Conservation (phyloP, 805 yeast genomes). For the Kazachstania africana region DNA sequence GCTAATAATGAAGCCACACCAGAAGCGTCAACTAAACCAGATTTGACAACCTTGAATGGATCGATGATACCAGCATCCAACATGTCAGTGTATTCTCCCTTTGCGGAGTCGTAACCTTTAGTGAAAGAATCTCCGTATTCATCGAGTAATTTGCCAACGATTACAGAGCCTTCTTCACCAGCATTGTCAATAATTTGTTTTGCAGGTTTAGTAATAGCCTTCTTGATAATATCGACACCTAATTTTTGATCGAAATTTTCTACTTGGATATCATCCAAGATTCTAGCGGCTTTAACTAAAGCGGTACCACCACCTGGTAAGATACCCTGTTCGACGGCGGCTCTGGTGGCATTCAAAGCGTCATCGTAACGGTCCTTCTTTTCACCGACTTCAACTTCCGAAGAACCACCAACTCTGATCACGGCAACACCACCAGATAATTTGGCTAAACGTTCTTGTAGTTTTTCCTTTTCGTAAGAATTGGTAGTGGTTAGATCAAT, state of each 20-base stretch:
- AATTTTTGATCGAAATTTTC: conserved; percentile 92
- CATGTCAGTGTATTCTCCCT: conserved; percentile 92
- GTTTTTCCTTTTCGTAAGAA: conserved; percentile 92
- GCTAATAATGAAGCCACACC: conserved; percentile 97
- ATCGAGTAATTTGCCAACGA: conserved; percentile 71
- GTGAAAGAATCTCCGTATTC: conserved; percentile 60
- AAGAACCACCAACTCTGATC: conserved; percentile 90
- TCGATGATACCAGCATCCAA: conserved; percentile 94
- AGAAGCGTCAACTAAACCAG: conserved; percentile 90
- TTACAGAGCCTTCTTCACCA: conserved; percentile 94
- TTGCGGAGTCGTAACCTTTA: conserved; percentile 83
- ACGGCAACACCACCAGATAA: conserved; percentile 98
- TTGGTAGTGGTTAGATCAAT: conserved; percentile 57
- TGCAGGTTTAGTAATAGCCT: conserved; percentile 92
- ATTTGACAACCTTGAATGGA: conserved; percentile 95
- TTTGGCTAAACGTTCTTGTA: conserved; percentile 95
- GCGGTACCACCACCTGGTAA: conserved; percentile 99
- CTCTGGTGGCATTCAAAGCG: conserved; percentile 96
- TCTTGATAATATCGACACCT: conserved; percentile 86
- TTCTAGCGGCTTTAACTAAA: conserved; percentile 76
- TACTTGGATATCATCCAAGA: conserved; percentile 58
- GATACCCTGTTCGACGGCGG: conserved; percentile 97
- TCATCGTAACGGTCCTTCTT: conserved; percentile 99
- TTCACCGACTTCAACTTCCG: conserved; percentile 97
- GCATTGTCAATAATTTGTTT: conserved; percentile 92